Percentiles rank a stretch among this genome's conserved stretches.
These are phyloP conservation scores for Leccinum sublutescens DNA, from an alignment of 768 basidiomycete species.

Conservation along the genomic window DNA sequence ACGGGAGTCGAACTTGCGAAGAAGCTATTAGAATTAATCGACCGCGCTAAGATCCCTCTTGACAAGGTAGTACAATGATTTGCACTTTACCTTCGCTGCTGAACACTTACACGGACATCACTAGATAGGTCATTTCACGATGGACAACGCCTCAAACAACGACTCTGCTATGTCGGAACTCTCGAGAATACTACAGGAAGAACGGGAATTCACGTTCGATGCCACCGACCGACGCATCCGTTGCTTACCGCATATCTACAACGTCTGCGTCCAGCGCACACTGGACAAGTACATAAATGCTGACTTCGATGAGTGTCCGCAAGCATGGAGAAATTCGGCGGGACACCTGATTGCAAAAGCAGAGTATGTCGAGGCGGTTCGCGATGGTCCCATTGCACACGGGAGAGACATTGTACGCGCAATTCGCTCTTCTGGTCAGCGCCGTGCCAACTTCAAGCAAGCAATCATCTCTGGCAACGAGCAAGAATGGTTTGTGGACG, in stretches of 20 bases:
- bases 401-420: neutral
- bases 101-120: neutral
- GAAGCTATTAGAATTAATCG: neutral
- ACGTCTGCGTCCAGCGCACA: constrained; percentile 10
- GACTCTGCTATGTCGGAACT: constrained; percentile 6
- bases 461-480: too few species aligned
- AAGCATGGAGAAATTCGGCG: neutral
- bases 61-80: neutral
- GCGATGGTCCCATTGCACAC: neutral
- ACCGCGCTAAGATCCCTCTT: constrained; percentile 7
- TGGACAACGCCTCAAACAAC: constrained; percentile 5
- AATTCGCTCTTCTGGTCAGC: neutral
- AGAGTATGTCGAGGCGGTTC: neutral
- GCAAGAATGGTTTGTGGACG: too few species aligned
- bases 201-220: neutral
- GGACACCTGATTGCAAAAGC: neutral
- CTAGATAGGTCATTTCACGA: constrained; percentile 6
- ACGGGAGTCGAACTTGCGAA: constrained; percentile 3
- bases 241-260: constrained; percentile 23
- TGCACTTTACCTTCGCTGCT: constrained; percentile 8
- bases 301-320: neutral
- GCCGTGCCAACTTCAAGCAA: too few species aligned
- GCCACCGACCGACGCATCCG: neutral
- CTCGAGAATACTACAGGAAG: neutral
- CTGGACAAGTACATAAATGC: constrained; percentile 3